Conservation (phyloP, 73 alveolate genomes). For the Tetrahymena malaccensis region DNA sequence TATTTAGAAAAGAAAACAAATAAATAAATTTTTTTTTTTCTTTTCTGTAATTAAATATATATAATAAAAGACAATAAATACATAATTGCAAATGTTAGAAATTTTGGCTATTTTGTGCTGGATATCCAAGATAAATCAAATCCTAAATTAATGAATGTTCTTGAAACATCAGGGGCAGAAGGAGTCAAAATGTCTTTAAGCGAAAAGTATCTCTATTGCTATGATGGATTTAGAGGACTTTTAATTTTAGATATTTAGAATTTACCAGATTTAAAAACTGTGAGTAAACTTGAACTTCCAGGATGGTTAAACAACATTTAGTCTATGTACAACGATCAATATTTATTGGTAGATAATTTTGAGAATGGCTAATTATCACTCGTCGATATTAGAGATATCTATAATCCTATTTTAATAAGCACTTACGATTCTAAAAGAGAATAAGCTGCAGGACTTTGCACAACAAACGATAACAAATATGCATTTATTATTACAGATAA, state of each 20-base stretch:
- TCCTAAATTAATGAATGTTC: neutral
- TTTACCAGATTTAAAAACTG: neutral
- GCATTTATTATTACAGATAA: neutral
- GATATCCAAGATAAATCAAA: neutral
- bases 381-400: neutral
- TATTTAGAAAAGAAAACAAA: too few species aligned
- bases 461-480: neutral
- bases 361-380: neutral
- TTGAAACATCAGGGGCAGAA: neutral
- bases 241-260: neutral
- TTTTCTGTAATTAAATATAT: too few species aligned
- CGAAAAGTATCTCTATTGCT: neutral
- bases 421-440: neutral
- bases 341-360: neutral
- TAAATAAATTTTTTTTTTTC: too few species aligned
- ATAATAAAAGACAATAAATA: neutral
- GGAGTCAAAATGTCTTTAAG: neutral
- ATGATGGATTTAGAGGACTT: neutral
- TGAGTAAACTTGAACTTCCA: neutral
- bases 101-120: neutral
- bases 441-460: neutral
- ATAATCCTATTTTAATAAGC: neutral
- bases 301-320: neutral
- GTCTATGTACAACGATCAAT: neutral
- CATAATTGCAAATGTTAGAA: neutral